Conservation (phyloP, 345 rosid genomes). For the Punica granatum region DNA sequence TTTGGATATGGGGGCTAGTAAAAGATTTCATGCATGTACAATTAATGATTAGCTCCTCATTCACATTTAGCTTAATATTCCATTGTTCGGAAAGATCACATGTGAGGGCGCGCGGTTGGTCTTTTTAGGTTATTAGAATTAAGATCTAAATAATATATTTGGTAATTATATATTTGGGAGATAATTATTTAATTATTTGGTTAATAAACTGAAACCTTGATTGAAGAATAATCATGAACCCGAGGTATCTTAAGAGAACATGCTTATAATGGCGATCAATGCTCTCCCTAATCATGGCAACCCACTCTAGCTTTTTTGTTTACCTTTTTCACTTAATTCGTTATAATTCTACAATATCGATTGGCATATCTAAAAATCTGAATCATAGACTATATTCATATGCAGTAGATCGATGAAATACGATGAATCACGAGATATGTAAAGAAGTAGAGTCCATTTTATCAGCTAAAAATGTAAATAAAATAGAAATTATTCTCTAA, state of each 20-base stretch:
- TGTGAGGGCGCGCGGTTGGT: constrained; percentile 21
- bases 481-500: too few species aligned
- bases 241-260: constrained; percentile 36
- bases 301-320: not conserved
- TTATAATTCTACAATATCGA: not conserved
- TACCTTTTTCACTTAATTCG: not conserved
- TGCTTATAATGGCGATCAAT: constrained; percentile 34
- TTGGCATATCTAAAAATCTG: too few species aligned
- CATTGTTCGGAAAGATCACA: constrained; percentile 19
- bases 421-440: too few species aligned
- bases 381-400: too few species aligned
- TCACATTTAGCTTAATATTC: constrained; percentile 15
- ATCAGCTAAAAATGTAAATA: too few species aligned
- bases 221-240: constrained; percentile 27
- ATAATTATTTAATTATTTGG: not conserved
- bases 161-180: not conserved
- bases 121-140: not conserved
- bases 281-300: constrained; percentile 25
- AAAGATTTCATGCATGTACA: constrained; percentile 8
- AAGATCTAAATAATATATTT: not conserved
- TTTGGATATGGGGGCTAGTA: not conserved
- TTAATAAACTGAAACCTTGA: constrained; percentile 9
- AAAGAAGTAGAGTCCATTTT: too few species aligned
- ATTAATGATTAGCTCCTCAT: constrained; percentile 26
- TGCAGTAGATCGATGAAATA: too few species aligned